phyloP scores from a whole-genome alignment of 148 eudicot species.

The Bassia scoparia region DNA sequence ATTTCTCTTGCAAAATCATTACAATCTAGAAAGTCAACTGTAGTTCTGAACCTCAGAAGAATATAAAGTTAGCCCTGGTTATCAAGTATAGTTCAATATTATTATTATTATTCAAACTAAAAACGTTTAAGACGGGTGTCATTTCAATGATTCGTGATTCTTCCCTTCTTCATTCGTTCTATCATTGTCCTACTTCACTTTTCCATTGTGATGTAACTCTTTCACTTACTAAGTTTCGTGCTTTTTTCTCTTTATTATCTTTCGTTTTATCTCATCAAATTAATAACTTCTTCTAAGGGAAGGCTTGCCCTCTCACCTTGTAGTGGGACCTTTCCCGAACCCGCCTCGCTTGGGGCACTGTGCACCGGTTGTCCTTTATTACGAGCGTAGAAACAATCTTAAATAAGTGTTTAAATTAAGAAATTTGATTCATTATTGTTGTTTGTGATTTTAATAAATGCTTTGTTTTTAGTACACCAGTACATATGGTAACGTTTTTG shows the following conservation, averaged over 20 bases:
- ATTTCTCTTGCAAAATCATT: no score
- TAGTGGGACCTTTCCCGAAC: neutral
- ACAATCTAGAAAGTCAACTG: neutral
- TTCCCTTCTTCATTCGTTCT: neutral
- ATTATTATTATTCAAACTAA: neutral
- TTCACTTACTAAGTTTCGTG: neutral
- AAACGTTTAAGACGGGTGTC: neutral
- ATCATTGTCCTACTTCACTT: constrained; percentile 3
- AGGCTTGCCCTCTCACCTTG: no score
- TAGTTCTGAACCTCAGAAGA: neutral
- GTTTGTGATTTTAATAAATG: neutral
- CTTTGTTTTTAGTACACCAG: neutral
- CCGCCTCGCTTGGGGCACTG: neutral
- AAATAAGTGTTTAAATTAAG: neutral
- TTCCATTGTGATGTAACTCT: constrained; percentile 4
- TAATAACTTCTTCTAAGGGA: no score
- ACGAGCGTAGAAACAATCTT: no score
- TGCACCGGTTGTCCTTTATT: no score
- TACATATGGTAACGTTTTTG: neutral
- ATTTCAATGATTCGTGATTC: neutral
- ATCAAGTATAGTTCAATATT: neutral
- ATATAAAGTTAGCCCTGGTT: neutral
- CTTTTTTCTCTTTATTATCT: neutral
- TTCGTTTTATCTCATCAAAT: neutral
- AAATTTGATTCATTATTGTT: neutral